phyloP scores from a whole-genome alignment of 129 eudicot species.

The Pittosporum tobira region DNA sequence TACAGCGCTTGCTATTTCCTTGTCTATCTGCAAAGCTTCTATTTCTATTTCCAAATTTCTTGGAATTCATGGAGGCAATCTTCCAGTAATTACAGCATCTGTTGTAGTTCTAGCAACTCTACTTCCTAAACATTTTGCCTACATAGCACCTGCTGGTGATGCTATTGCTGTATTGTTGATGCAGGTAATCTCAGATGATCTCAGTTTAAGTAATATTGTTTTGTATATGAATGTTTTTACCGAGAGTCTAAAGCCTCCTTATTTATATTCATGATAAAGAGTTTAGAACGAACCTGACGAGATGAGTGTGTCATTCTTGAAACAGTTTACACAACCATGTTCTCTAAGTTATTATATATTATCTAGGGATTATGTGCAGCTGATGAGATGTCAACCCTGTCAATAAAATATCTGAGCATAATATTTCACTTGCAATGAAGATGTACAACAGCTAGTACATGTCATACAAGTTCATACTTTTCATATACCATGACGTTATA shows the following conservation, averaged over 20 bases:
- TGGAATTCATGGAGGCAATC: slow-evolving; percentile 52
- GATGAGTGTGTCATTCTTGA: neutral
- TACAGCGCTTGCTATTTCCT: slow-evolving; percentile 60
- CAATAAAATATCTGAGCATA: neutral
- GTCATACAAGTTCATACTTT: neutral
- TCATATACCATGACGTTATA: neutral
- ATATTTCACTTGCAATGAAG: neutral
- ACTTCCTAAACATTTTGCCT: slow-evolving; percentile 49
- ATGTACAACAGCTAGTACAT: neutral
- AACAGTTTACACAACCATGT: neutral
- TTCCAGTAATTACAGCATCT: slow-evolving; percentile 61
- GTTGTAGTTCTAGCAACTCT: slow-evolving; percentile 65
- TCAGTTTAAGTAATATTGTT: neutral
- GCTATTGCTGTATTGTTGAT: slow-evolving; percentile 58
- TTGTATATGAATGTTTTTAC: neutral
- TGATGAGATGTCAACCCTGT: slow-evolving; percentile 5
- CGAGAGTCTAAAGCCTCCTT: neutral
- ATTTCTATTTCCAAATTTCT: slow-evolving; percentile 23
- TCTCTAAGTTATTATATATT: neutral
- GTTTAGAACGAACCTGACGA: neutral
- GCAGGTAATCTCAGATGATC: slow-evolving; percentile 46
- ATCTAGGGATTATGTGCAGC: neutral
- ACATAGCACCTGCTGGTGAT: slow-evolving; percentile 78
- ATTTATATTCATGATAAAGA: too few species aligned
- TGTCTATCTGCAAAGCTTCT: slow-evolving; percentile 65